Conservation (phyloP, 2,329 filamentous ascomycete genomes). For the Colletotrichum sp. region DNA sequence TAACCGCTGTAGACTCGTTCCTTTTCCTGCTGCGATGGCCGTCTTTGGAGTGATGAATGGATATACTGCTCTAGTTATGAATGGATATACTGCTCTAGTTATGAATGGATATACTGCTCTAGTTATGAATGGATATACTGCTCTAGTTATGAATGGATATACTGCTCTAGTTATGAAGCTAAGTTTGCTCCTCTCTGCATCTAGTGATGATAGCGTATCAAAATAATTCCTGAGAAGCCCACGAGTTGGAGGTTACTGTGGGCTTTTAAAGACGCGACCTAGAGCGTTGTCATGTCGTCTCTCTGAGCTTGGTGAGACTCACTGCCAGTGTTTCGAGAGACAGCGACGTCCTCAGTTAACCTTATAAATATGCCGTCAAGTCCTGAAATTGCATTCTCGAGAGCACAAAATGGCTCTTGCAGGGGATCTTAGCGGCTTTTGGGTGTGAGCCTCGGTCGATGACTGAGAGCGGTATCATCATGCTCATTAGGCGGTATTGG, state of each 20-base stretch:
- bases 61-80: not conserved
- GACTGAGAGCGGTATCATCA: not conserved
- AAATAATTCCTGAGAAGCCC: not conserved
- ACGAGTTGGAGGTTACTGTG: not conserved
- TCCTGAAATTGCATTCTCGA: rapidly evolving
- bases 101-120: too few relatives aligned
- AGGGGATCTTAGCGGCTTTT: not conserved
- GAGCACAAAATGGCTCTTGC: not conserved
- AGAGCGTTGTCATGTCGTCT: not conserved
- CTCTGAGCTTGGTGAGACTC: not conserved
- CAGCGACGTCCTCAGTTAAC: rapidly evolving
- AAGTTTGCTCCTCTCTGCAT: not conserved
- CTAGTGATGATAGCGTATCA: too few relatives aligned
- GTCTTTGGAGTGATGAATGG: too few relatives aligned
- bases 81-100: not conserved
- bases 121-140: too few relatives aligned
- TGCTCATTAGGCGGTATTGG: not conserved
- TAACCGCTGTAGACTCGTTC: not conserved
- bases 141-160: too few relatives aligned
- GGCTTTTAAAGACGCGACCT: not conserved
- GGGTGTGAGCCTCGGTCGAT: not conserved
- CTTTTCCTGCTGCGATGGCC: rapidly evolving
- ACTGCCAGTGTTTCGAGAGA: not conserved
- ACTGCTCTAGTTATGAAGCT: not conserved
- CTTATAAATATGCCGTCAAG: rapidly evolving